Base-by-base conservation (phyloP, 208 protist species). In the Trypanosoma platydactyli region DNA sequence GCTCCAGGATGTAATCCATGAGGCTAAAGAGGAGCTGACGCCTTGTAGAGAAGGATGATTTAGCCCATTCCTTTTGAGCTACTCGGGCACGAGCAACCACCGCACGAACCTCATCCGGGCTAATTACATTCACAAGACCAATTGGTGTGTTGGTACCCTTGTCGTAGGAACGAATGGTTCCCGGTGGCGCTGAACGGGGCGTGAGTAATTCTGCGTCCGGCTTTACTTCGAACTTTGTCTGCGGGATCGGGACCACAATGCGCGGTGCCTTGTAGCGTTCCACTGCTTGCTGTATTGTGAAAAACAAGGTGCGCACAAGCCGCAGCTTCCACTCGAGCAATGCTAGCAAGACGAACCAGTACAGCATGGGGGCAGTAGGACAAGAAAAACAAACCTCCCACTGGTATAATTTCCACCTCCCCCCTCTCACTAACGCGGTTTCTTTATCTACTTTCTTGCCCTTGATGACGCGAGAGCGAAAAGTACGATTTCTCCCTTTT, bases 91-190 rank as follows among this genome's bases (percentile, higher is more conserved):
- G 77, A 63, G 63, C 55, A 20, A 96, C 84, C 20, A 63, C 69
- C 18, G 64, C 80, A 33, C 77, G 82, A 49, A 96, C 84, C 61
- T 94, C 82, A 1, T 87, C 86, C 16, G 85, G 77, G 20, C 77
- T 77, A 59, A 76, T 84, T n/a, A 77, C 80, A 68, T 82, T 84
- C 30, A 93, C 90, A 5, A 68, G 63, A 55, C 90, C 90, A 62
- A 95, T 81, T 3, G 80, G 85, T 15, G 60, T 61, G 62, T 95
- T 95, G 20, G 85, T 94, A 46, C 90, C 90, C 75, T 95, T 95
- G 71, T 95, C 90, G 56, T 92, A 95, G 73, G 87, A 95, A 65
- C 86, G 85, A 65, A 95, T 92, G n/a, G 79, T 79, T 15, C 81
- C 85, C 35, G 86, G 76, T 1, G 85, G 84, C 9, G 64, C 86